Evolutionary conservation across 116 monocot species (phyloP).

Genomic region (Dioscorea cayenensis): DNA sequence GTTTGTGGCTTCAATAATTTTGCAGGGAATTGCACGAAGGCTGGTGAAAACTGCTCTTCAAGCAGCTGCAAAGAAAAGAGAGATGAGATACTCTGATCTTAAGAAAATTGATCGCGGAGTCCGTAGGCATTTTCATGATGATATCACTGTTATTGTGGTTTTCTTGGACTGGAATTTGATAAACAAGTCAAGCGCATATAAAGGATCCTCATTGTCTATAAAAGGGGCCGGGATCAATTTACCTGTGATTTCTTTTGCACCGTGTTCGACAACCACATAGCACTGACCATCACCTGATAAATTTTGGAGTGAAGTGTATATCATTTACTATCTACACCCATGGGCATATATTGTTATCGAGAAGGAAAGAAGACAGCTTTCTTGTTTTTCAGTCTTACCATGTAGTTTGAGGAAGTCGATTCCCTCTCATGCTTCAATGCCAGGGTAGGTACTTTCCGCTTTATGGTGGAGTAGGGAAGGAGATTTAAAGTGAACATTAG

Average conservation of each 20-base stretch:
- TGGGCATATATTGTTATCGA: too few relatives aligned
- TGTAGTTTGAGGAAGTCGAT: too few relatives aligned
- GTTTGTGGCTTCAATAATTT: background rate
- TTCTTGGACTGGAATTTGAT: slow-evolving; percentile 42
- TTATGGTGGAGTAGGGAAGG: too few relatives aligned
- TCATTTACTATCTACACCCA: too few relatives aligned
- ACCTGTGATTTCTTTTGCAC: slow-evolving; percentile 35
- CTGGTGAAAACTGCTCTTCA: slow-evolving; percentile 52
- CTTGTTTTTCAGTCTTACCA: too few relatives aligned
- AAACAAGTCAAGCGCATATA: slow-evolving; percentile 29
- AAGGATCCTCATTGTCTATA: slow-evolving; percentile 21
- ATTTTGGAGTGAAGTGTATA: too few relatives aligned
- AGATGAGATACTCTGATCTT: slow-evolving; percentile 74
- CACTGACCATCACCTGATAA: background rate
- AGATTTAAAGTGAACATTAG: too few relatives aligned
- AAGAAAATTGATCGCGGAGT: slow-evolving; percentile 71
- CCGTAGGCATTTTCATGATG: slow-evolving; percentile 68
- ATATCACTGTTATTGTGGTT: slow-evolving; percentile 58
- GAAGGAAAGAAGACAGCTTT: too few relatives aligned
- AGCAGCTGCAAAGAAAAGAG: slow-evolving; percentile 75
- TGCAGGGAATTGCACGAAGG: slow-evolving; percentile 59
- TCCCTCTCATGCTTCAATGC: too few relatives aligned
- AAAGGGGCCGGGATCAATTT: slow-evolving; percentile 40
- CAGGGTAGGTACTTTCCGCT: too few relatives aligned
- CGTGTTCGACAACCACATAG: slow-evolving; percentile 12